Conservation (phyloP, 2,329 filamentous ascomycete species). For the Penicillium concentricum region DNA sequence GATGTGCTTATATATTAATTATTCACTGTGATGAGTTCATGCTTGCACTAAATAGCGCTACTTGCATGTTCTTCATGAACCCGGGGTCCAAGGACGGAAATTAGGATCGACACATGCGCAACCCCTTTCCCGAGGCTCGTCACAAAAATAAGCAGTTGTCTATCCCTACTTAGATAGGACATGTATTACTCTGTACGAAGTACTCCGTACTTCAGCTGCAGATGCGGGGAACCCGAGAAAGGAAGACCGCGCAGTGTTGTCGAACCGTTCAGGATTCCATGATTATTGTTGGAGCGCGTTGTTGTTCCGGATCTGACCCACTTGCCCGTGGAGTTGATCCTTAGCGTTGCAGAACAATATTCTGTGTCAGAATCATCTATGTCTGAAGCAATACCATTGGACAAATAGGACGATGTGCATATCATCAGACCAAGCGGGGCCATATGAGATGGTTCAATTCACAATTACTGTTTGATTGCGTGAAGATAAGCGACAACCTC, state of each 20-base stretch:
- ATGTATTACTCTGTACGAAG: no score
- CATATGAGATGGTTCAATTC: not conserved
- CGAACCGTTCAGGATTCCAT: not conserved
- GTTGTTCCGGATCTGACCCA: not conserved
- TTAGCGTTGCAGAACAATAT: not conserved
- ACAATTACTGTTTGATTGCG: constrained; percentile 23
- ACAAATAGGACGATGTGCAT: not conserved
- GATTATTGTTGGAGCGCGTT: not conserved
- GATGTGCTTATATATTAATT: not conserved
- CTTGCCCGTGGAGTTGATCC: not conserved
- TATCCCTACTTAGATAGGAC: not conserved
- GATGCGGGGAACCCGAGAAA: not conserved
- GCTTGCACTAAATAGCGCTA: not conserved
- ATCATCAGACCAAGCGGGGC: not conserved
- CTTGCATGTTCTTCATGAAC: not conserved
- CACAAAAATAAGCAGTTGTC: not conserved
- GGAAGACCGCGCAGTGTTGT: not conserved
- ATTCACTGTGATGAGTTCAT: not conserved
- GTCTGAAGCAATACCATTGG: not conserved
- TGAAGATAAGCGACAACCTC: constrained; percentile 27
- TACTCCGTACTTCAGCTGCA: not conserved
- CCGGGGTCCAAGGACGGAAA: not conserved
- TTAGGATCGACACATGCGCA: not conserved
- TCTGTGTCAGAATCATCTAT: not conserved
- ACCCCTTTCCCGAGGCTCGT: no score